Base-by-base conservation (phyloP, 768 basidiomycete genomes). In the Agrocybe praecox region DNA sequence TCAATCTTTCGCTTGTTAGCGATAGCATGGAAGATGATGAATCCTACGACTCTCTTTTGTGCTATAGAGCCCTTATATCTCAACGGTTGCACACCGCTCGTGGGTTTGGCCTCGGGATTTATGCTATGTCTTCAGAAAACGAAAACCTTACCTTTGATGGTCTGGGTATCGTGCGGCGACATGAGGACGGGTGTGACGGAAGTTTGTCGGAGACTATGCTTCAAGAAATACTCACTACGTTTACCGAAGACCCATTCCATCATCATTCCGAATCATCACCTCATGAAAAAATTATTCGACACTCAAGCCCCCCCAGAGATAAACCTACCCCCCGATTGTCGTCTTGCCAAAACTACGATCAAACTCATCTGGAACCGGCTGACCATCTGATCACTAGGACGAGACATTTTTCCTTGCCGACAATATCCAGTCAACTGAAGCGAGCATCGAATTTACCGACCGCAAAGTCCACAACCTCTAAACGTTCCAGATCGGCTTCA, bases 201-300 rank as follows among this genome's bases (percentile, higher is more conserved):
- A 46, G 48, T 6, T 45, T 69, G 12, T 67, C 64, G 11, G 52
- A 61, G 15, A 65, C 55, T 8, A 64, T 69, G 44, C 56, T 62
- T 9, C 56, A 65, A 17, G 66, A 67, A 55, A 56, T 64, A 7
- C 49, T 64, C 3, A 33, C 58, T n/a, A 66, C 63, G 0, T 62
- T 67, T 52, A 54, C 49, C 1, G 62, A 65, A 1, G 68, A 69
- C 40, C 61, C 64, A 1, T 64, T 65, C 32, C 65, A 64, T 21
- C 53, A 46, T 7, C 57, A 61, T n/a, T n/a, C 15, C 33, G 33
- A 7, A 15, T 34, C 36, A 40, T 12, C 36, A n/a, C n/a, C 36
- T 40, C 36, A 12, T 15, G 33, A 34, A 34, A 8, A 7, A 7
- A 34, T n/a, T 8, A 34, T 15, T 4, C 36, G 36, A 40, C 14